These are phyloP conservation scores for Pythium plurisporium DNA, from an alignment of 352 stramenopile genomes.

Conservation along the genomic window DNA sequence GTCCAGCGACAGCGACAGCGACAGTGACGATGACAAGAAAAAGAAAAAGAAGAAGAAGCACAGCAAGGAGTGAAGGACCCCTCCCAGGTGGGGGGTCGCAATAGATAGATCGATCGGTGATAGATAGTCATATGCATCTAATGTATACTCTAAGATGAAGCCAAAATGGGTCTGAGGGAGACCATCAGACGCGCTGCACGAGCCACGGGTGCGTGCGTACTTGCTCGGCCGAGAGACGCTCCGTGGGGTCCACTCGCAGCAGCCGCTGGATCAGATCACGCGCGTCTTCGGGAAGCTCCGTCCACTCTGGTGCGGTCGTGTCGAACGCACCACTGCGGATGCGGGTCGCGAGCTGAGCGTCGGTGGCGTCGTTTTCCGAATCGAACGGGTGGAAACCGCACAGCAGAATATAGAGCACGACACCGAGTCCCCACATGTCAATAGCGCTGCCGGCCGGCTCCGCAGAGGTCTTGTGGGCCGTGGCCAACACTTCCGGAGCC, in stretches of 20 bases:
- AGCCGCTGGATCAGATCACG: constrained; percentile 24
- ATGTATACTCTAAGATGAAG: constrained; percentile 3
- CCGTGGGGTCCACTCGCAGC: constrained; percentile 23
- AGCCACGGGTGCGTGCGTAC: constrained; percentile 30
- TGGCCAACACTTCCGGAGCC: constrained; percentile 23
- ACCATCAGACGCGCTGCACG: background rate
- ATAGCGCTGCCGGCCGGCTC: constrained; percentile 19
- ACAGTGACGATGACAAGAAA: constrained; percentile 2
- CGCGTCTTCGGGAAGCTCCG: constrained; percentile 19
- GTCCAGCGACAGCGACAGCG: constrained; percentile 1
- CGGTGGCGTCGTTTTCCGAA: constrained; percentile 19
- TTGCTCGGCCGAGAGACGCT: constrained; percentile 21
- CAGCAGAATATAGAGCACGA: constrained; percentile 32
- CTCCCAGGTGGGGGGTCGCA: background rate
- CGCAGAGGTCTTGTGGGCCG: background rate
- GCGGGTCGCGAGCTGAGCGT: constrained; percentile 17
- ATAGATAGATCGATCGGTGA: background rate
- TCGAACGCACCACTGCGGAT: constrained; percentile 25
- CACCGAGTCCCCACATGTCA: constrained; percentile 33
- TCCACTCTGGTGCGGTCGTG: constrained; percentile 22
- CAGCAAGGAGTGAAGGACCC: background rate
- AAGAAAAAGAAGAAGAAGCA: constrained; percentile 15
- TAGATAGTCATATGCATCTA: constrained; percentile 10
- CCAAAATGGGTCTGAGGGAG: background rate
- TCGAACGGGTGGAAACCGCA: constrained; percentile 35